A percentile compares a stretch with the other conserved stretches of the same genome.
Evolutionary conservation across 495 filamentous ascomycete species (phyloP).

Genomic region (Penicillium maclennaniae): DNA sequence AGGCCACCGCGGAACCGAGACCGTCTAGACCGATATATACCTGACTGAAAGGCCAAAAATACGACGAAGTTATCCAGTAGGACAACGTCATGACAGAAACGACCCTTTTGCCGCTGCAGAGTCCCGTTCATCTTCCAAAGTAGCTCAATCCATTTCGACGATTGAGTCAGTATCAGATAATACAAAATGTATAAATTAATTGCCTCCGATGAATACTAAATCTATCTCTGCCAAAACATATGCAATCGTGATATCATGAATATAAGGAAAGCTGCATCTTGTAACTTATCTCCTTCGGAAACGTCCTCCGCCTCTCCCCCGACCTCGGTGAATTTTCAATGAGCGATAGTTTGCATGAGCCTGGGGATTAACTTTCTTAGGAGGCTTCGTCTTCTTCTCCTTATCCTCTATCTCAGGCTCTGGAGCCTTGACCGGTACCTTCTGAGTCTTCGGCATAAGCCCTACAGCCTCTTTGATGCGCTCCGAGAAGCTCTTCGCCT

Average conservation of each 20-base stretch:
- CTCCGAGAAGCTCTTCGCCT: slow-evolving; percentile 43
- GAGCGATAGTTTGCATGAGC: slow-evolving; percentile 81
- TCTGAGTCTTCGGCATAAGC: slow-evolving; percentile 28
- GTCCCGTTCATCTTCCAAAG: background rate
- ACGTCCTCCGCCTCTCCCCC: slow-evolving; percentile 41
- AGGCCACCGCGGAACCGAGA: slow-evolving; percentile 24
- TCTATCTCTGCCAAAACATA: slow-evolving; percentile 22
- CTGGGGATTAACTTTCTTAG: slow-evolving; percentile 65
- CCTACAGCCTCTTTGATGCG: slow-evolving; percentile 44
- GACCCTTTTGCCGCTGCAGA: slow-evolving; percentile 1
- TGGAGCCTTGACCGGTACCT: slow-evolving; percentile 23
- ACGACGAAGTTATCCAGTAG: background rate
- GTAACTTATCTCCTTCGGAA: slow-evolving; percentile 40
- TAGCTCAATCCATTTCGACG: background rate
- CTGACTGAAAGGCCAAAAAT: slow-evolving; percentile 24
- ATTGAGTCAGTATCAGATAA: background rate
- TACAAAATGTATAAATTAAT: background rate
- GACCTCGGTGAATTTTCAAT: slow-evolving; percentile 65
- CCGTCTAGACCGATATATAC: slow-evolving; percentile 37
- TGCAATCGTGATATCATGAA: slow-evolving; percentile 34
- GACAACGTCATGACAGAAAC: background rate
- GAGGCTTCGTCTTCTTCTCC: slow-evolving; percentile 52
- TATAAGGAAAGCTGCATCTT: background rate
- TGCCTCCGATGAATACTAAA: slow-evolving; percentile 10
- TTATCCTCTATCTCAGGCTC: slow-evolving; percentile 21